These are phyloP conservation scores for Pseudopithomyces maydicus DNA, from an alignment of 2,329 filamentous ascomycete genomes.

Conservation along the genomic window DNA sequence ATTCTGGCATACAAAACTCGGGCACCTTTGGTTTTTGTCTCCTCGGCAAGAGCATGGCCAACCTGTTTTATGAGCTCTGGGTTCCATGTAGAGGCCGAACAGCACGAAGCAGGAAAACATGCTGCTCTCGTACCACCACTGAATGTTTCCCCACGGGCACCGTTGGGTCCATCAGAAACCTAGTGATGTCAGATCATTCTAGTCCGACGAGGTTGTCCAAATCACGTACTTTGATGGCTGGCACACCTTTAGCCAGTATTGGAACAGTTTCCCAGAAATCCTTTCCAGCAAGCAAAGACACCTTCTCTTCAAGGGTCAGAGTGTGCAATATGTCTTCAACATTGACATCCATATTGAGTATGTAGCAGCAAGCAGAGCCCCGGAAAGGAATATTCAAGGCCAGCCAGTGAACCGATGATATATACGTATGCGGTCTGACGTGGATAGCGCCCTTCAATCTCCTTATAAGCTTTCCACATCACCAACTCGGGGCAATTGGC, in stretches of 20 bases:
- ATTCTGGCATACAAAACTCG: constrained; percentile 64
- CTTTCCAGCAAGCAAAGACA: constrained; percentile 41
- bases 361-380: neutral
- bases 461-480: neutral
- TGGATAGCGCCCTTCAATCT: neutral
- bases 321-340: constrained; percentile 37
- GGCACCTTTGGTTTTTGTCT: constrained; percentile 73
- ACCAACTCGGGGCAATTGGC: neutral
- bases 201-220: neutral
- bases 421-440: neutral
- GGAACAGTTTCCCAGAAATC: constrained; percentile 73
- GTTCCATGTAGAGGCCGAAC: constrained; percentile 73
- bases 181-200: constrained; percentile 37
- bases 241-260: constrained; percentile 63
- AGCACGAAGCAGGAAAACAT: constrained; percentile 76
- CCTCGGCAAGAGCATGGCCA: constrained; percentile 70
- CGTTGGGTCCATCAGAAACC: constrained; percentile 71
- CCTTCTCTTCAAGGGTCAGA: constrained; percentile 43
- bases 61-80: constrained; percentile 60
- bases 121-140: constrained; percentile 69
- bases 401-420: neutral
- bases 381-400: too few species aligned
- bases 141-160: constrained; percentile 66
- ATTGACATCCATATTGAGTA: constrained; percentile 25
- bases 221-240: constrained; percentile 54